Conservation (phyloP, 768 basidiomycete genomes). For the Suillus subaureus region DNA sequence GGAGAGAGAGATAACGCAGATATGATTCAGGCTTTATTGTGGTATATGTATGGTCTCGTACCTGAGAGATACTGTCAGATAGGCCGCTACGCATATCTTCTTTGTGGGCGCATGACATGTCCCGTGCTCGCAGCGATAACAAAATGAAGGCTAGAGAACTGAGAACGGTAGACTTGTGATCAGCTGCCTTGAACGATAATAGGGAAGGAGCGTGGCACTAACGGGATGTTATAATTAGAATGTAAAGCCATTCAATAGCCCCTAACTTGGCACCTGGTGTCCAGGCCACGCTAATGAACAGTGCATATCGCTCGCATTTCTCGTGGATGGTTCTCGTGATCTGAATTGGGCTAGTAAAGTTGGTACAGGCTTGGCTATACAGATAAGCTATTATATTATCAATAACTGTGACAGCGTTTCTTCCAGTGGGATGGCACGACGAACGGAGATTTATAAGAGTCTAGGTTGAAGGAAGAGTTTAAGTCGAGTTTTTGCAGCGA, state of each 20-base stretch:
- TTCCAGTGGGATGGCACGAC: background rate
- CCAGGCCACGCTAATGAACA: background rate
- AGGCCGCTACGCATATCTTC: background rate
- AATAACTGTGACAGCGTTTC: background rate
- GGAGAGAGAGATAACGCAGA: background rate
- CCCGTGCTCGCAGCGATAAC: background rate
- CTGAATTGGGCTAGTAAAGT: background rate
- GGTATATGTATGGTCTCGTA: background rate
- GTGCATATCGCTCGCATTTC: background rate
- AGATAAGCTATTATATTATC: background rate
- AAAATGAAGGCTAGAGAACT: background rate
- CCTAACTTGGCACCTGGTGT: background rate
- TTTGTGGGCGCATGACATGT: conserved; percentile 1
- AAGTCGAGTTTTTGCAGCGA: background rate
- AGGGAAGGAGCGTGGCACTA: background rate
- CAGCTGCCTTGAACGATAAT: background rate
- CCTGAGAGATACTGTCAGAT: background rate
- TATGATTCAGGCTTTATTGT: background rate
- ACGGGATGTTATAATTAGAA: background rate
- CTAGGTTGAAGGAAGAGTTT: background rate
- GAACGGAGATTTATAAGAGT: background rate
- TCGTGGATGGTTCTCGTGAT: background rate
- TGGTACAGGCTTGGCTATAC: background rate
- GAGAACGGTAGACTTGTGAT: conserved; percentile 1
- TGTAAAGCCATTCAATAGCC: background rate